Evolutionary conservation across 192 early-diverging fungal genomes (phyloP).

Genomic region (Coemansia sp.): DNA sequence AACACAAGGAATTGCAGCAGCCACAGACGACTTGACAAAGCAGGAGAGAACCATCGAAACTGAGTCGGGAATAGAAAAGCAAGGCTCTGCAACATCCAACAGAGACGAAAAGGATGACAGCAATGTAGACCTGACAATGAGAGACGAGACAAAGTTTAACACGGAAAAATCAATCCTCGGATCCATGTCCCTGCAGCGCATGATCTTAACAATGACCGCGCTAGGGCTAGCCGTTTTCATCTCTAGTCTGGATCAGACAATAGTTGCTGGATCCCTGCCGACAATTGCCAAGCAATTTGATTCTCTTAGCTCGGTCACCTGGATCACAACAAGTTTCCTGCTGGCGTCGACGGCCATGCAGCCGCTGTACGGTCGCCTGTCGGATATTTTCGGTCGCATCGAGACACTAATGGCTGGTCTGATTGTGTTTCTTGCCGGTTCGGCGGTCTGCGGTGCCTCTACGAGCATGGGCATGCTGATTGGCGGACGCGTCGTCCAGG

Average conservation of each 20-base stretch:
- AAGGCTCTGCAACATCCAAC: no score
- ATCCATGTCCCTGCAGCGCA: not conserved
- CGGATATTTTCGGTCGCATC: conserved; percentile 83
- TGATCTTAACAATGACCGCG: not conserved
- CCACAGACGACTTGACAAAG: no score
- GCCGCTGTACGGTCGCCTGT: conserved; percentile 71
- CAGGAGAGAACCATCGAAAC: no score
- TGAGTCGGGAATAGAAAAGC: no score
- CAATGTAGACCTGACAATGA: no score
- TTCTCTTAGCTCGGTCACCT: conserved; percentile 58
- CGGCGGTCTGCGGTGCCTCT: conserved; percentile 54
- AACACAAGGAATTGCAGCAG: no score
- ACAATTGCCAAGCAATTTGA: conserved; percentile 59
- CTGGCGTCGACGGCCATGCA: conserved; percentile 70
- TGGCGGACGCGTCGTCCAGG: conserved; percentile 62
- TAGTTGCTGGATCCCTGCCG: conserved; percentile 61
- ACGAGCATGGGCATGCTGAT: conserved; percentile 64
- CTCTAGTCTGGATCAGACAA: conserved; percentile 60
- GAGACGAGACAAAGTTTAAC: not conserved
- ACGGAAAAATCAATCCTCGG: conserved; percentile 1
- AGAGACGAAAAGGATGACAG: no score
- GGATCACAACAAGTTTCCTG: conserved; percentile 73
- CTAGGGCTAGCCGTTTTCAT: conserved; percentile 56
- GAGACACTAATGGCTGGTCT: conserved; percentile 53
- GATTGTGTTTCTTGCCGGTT: conserved; percentile 53